Conservation (phyloP, 1,139 yeast species). For the Hanseniaspora gamundiae region DNA sequence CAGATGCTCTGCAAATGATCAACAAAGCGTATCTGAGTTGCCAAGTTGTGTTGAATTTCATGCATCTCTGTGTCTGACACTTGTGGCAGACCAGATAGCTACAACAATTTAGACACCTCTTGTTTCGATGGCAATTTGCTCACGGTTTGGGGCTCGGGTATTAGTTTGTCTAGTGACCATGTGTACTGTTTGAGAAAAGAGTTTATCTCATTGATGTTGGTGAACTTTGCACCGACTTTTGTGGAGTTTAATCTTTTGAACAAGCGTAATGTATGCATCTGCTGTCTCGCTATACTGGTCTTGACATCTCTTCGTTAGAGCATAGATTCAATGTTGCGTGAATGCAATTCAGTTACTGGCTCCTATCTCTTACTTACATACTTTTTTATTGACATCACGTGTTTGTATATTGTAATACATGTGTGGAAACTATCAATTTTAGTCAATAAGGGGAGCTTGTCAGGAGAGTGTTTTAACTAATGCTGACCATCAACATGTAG, state of each 20-base stretch:
- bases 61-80: conserved; percentile 19
- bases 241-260: conserved; percentile 2
- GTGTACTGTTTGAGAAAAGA: conserved; percentile 13
- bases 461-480: too few species aligned
- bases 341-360: too few species aligned
- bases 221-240: conserved; percentile 12
- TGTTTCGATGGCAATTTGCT: conserved; percentile 9
- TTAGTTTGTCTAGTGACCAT: conserved; percentile 18
- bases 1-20: conserved; percentile 29
- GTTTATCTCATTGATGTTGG: conserved; percentile 12
- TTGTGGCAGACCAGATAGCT: conserved; percentile 35
- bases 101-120: conserved; percentile 23
- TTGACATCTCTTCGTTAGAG: too few species aligned
- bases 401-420: too few species aligned
- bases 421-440: too few species aligned
- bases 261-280: not conserved
- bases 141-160: conserved; percentile 3
- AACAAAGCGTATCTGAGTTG: conserved; percentile 36
- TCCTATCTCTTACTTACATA: too few species aligned
- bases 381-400: too few species aligned
- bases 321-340: too few species aligned
- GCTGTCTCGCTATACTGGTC: not conserved
- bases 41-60: conserved; percentile 26
- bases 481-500: too few species aligned
- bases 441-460: too few species aligned